These are phyloP conservation scores for Aspergillus bertholletiae DNA, from an alignment of 495 filamentous ascomycete species.

Conservation along the genomic window DNA sequence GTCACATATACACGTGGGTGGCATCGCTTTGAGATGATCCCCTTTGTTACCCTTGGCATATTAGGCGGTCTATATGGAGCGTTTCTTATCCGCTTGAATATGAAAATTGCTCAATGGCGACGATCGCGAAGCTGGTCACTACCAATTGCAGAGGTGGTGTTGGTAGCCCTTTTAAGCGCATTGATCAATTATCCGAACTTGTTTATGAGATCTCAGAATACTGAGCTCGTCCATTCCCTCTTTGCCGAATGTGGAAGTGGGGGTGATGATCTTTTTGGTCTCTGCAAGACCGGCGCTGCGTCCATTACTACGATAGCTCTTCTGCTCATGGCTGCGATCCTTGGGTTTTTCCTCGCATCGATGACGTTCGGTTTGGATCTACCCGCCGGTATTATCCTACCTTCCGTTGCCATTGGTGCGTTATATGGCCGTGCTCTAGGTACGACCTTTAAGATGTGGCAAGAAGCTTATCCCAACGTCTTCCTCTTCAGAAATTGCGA, in stretches of 20 bases:
- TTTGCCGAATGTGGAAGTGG: conserved; percentile 85
- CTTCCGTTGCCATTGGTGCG: conserved; percentile 95
- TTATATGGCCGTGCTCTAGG: conserved; percentile 89
- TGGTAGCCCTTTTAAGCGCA: conserved; percentile 74
- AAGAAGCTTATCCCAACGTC: conserved; percentile 69
- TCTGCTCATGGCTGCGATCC: conserved; percentile 70
- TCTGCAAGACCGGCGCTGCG: conserved; percentile 74
- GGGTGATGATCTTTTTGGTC: conserved; percentile 76
- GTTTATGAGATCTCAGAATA: conserved; percentile 90
- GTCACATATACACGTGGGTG: conserved; percentile 89
- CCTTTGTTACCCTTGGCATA: conserved; percentile 83
- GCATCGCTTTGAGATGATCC: conserved; percentile 93
- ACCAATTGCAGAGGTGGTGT: conserved; percentile 72
- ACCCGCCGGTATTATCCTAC: conserved; percentile 92
- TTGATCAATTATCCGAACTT: conserved; percentile 91
- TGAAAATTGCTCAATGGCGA: conserved; percentile 80
- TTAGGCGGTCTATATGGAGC: conserved; percentile 90
- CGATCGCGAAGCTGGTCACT: conserved; percentile 51
- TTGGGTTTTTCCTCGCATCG: conserved; percentile 82
- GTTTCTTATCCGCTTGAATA: conserved; percentile 91
- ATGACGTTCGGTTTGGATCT: conserved; percentile 96
- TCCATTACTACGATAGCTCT: conserved; percentile 73
- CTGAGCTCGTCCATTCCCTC: conserved; percentile 85
- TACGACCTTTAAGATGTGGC: conserved; percentile 85
- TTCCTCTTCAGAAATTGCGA: conserved; percentile 79